These are phyloP conservation scores for Saccharomycopsis sp. DNA, from an alignment of 805 yeast species.

Conservation along the genomic window DNA sequence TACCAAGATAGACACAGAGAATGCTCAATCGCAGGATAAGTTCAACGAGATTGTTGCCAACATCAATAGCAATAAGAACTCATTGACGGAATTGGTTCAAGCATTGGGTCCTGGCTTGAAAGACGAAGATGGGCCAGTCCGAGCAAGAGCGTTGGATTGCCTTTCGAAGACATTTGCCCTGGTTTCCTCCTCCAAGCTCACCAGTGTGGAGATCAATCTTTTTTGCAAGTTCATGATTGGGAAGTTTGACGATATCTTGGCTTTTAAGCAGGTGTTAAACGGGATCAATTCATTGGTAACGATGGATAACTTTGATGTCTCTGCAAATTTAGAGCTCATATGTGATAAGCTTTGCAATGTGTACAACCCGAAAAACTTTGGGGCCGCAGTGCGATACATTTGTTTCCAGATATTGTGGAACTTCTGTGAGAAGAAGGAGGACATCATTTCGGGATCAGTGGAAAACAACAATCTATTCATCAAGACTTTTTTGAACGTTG, in stretches of 20 bases:
- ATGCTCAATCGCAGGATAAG: too few relatives aligned
- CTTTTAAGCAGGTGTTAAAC: conserved; percentile 41
- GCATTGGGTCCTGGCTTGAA: conserved; percentile 41
- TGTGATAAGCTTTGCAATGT: conserved; percentile 29
- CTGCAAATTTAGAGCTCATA: conserved; percentile 30
- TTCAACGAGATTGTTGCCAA: conserved; percentile 1
- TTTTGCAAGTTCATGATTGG: conserved; percentile 49
- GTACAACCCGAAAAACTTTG: conserved; percentile 48
- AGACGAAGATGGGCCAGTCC: conserved; percentile 34
- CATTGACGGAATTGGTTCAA: conserved; percentile 25
- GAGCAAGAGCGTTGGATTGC: conserved; percentile 35
- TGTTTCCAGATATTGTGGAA: conserved; percentile 44
- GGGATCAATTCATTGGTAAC: conserved; percentile 45
- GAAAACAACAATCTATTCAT: conserved; percentile 37
- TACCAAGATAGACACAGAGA: too few relatives aligned
- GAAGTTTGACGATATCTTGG: conserved; percentile 50
- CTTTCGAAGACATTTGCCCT: conserved; percentile 30
- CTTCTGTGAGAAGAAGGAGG: conserved; percentile 29
- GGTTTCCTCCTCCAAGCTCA: conserved; percentile 25
- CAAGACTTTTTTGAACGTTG: conserved; percentile 52
- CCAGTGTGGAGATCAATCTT: conserved; percentile 40
- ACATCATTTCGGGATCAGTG: not conserved
- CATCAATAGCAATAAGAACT: conserved; percentile 1
- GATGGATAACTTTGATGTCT: conserved; percentile 39
- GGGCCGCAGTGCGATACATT: conserved; percentile 54